Evolutionary conservation across 2,329 filamentous ascomycete genomes (phyloP), one percentile per base, ranked within the genome.

Genomic region (Botrytis galanthina): DNA sequence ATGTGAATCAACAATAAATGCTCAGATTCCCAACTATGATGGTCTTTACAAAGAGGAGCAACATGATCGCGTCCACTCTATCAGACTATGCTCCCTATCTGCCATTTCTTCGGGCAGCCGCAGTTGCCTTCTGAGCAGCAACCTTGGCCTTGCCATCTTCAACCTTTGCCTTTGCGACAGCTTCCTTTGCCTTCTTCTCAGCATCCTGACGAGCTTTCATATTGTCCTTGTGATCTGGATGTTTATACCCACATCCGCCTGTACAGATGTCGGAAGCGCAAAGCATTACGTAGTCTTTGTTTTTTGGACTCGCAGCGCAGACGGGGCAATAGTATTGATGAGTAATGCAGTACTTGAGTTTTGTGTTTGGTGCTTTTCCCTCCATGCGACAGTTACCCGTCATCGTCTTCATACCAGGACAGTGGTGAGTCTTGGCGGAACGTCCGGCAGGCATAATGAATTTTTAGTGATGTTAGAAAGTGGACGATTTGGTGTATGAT

Each of bases 331-430:
- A 57, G 51, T 1, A 57, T 57, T 57, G 51, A 16, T 57, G 51
- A 32, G 14, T 9, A 3, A 57, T n/a, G 51, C 51, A 57, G 51
- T 57, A 57, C 3, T 9, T 29, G n/a, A 57, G 51, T 1, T 1
- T 0, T 3, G 0, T 8, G 3, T 29, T 29, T 4, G 51, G 51
- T 57, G n/a, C 14, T 0, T 57, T 1, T 8, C 51, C 51, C 0
- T 54, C 14, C 51, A 18, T 57, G 3, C n/a, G 51, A 29, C 51
- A 57, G 7, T 57, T 57, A 4, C 51, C 51, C n/a, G 6, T 8
- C 14, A 57, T 57, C 3, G 6, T 57, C 51, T 57, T 57, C 51
- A 18, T 29, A 29, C n/a, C 51, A 1, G 51, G 51, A 14, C 51
- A 57, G 16, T 57, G 51, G n/a, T 57, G 51, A 29, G 51, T 32